Conservation (phyloP, 208 protist genomes). For the Crithidia bombi region DNA sequence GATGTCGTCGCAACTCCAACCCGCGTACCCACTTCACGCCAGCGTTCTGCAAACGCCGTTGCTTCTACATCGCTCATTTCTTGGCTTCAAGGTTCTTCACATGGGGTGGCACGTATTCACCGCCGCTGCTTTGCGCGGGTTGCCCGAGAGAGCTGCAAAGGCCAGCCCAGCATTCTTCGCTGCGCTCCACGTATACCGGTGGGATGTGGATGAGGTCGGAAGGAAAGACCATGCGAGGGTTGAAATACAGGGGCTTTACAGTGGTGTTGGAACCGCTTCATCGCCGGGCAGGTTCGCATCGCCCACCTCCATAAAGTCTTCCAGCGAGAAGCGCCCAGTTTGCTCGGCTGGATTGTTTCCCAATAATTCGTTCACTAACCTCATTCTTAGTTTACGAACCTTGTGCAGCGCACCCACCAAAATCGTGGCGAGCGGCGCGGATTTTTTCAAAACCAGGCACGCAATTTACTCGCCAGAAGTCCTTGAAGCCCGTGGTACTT, state of each 20-base stretch:
- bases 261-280: conserved; percentile 14
- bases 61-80: conserved; percentile 12
- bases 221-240: conserved; percentile 34
- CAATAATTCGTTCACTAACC: background rate
- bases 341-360: background rate
- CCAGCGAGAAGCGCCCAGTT: conserved; percentile 21
- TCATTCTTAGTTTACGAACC: conserved; percentile 28
- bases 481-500: conserved; percentile 23
- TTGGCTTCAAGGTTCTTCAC: conserved; percentile 11
- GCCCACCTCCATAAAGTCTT: conserved; percentile 37
- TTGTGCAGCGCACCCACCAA: conserved; percentile 39
- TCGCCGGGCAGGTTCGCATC: conserved; percentile 26
- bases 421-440: conserved; percentile 21
- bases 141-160: conserved; percentile 31
- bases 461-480: conserved; percentile 28
- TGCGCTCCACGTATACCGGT: conserved; percentile 29
- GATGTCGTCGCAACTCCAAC: conserved; percentile 23
- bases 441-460: conserved; percentile 25
- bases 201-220: conserved; percentile 47
- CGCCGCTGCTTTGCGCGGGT: background rate
- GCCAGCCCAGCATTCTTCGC: conserved; percentile 41
- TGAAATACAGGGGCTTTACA: conserved; percentile 29
- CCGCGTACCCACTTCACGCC: conserved; percentile 14
- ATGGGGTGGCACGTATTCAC: conserved; percentile 21
- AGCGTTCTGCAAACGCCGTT: conserved; percentile 28